Base-by-base conservation (phyloP, 2,329 filamentous ascomycete species). In the Nemania abortiva region DNA sequence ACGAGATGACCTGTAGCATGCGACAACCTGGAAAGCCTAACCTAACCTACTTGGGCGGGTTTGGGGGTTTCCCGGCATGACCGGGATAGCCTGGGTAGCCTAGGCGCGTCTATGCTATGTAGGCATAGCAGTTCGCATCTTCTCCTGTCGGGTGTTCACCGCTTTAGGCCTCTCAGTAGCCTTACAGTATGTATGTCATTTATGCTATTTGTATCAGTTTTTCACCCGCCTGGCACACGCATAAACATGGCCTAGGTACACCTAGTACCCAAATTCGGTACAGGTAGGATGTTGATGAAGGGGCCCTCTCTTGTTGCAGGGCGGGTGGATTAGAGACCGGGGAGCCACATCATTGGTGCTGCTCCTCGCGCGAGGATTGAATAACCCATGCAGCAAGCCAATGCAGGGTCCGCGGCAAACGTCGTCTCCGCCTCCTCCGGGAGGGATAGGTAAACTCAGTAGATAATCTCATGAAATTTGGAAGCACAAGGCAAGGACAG, bases 331-430 rank as follows among this genome's bases (percentile, higher is more conserved):
- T 31, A 10, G 24, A 29, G 62, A 54, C 55, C 20, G 9, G 31
- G 34, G 24, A n/a, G 31, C 15, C 37, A 47, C 11, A 42, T 15
- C 37, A 20, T 29, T 58, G 24, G 39, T 29, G 27, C 63, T 54
- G 47, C 34, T 45, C 31, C 58, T 65, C 31, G 62, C 63, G 37
- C 45, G 9, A 42, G 59, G 31, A 34, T n/a, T 34, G 31, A 9
- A 34, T 34, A 34, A 34, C 9, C 5, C 47, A 37, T 56, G 65
- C 54, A 63, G 54, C 42, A 59, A 57, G 47, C 55, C 54, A 60
- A 52, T 56, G 55, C 50, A 68, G 62, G 55, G 50, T n/a, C 45
- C 37, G 55, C 50, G 52, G 56, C 24, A 65, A 65, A 64, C 55
- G 22, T 15, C 13, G 6, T 42, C 37, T 42, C 37, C 13, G 37